Evolutionary conservation across 371 early-diverging fungal genomes (phyloP).

Genomic region (Sporodiniella umbellata): DNA sequence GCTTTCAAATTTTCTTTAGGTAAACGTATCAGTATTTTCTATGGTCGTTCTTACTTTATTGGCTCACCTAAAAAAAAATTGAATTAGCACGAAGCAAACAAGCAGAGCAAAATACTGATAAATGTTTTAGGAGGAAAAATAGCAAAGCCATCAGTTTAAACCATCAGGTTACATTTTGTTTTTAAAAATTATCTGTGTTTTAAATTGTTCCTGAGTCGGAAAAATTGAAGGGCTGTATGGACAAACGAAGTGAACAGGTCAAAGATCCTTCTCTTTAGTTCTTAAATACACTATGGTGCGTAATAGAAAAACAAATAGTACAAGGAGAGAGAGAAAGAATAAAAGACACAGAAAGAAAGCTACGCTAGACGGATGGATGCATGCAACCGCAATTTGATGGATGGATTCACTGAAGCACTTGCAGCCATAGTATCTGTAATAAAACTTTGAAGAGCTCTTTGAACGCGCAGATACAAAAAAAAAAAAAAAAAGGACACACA

Average conservation of each 20-base stretch:
- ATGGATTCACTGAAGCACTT: no score
- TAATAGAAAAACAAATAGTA: conserved; percentile 2
- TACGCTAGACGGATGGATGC: conserved; percentile 1
- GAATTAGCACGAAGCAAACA: no score
- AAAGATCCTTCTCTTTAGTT: conserved; percentile 24
- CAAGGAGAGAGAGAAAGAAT: not conserved
- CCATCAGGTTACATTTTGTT: no score
- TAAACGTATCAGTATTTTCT: no score
- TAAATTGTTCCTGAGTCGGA: conserved; percentile 5
- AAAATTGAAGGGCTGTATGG: conserved; percentile 4
- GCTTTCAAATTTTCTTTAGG: no score
- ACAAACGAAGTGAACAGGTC: conserved; percentile 1
- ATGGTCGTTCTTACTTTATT: no score
- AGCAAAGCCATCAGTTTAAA: no score
- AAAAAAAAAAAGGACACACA: not conserved
- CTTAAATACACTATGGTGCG: conserved; percentile 23
- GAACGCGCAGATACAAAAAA: not conserved
- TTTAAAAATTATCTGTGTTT: no score
- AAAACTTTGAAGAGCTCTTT: not conserved
- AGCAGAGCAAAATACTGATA: no score
- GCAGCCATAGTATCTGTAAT: no score
- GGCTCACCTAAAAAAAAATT: no score
- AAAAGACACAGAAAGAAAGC: not conserved
- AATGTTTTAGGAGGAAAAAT: no score
- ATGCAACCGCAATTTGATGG: not conserved